Conservation (phyloP, 441 rosid species). For the Raphanus hybrid region DNA sequence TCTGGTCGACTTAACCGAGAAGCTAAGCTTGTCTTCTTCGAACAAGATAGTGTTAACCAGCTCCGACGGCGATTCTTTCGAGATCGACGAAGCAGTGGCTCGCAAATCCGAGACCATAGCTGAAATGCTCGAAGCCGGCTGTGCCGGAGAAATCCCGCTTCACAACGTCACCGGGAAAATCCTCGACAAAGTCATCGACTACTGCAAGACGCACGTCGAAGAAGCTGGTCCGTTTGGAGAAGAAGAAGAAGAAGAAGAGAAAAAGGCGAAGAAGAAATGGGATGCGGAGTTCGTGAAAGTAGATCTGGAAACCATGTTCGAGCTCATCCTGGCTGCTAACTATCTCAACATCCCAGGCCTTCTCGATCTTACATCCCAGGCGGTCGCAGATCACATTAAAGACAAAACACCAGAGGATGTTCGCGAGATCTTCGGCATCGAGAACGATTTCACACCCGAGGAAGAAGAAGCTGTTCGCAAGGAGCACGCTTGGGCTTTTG, state of each 20-base stretch:
- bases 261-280: background rate
- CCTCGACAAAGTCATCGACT: background rate
- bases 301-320: background rate
- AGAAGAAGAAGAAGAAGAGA: background rate
- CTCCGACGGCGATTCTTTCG: background rate
- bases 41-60: background rate
- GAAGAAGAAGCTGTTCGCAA: background rate
- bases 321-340: conserved; percentile 3
- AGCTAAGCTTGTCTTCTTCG: too few relatives aligned
- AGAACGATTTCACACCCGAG: background rate
- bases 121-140: background rate
- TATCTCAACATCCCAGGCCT: background rate
- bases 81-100: background rate
- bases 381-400: background rate
- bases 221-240: background rate
- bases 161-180: background rate
- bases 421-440: background rate
- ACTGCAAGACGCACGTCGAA: background rate
- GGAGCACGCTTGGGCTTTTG: background rate
- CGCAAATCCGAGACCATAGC: background rate
- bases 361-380: background rate
- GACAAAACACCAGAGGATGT: background rate
- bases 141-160: background rate
- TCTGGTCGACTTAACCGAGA: too few relatives aligned
- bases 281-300: background rate